Base-by-base conservation (phyloP, 441 rosid genomes). In the Syzygium syzygioides region DNA sequence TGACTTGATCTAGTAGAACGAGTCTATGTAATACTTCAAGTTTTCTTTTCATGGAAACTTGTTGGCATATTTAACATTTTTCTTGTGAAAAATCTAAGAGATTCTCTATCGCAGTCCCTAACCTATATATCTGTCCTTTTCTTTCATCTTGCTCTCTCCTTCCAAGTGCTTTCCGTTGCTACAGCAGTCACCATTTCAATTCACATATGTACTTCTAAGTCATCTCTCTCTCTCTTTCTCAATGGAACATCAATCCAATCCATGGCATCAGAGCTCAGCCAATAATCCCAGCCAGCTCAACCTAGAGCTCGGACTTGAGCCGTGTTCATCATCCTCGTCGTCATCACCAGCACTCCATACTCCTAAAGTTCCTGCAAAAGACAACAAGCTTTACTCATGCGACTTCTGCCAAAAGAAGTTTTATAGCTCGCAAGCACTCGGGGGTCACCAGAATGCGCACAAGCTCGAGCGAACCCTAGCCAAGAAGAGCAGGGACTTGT, bases 401-500 rank as follows among this genome's bases (percentile, higher is more conserved):
- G 96, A 96, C 93, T 97, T 94, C 88, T 97, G 99, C 90, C 95
- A 94, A 89, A 93, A 98, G 85, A 97, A 95, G 93, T 97, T 97
- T 88, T 95, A 96, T n/a, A 97, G 99, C 89, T 97, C 99, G 66
- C 99, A 97, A 90, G 99, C 99, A 32, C 97, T 96, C 60, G 99
- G 99, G 18, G 99, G 99, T 7, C 99, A 97, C 89, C 99, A 97
- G 92, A 97, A 97, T 87, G 99, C 99, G 55, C 99, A 97, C 90
- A 97, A 95, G 92, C 96, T 97, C 10, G 99, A 97, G 86, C 93
- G 99, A 89, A 96, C 97, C 25, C 92, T 97, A 60, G 99, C 99
- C 85, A 97, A 96, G 93, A 97, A 96, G 91, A 95, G 96, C 90
- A 91, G 96, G 41, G 99, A 97, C 91, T 92, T 95, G 23, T 88